Percentiles rank a stretch among this genome's conserved stretches.
These are phyloP conservation scores for Marasmius tenuissimus DNA, from an alignment of 1,284 basidiomycete species.

Conservation along the genomic window DNA sequence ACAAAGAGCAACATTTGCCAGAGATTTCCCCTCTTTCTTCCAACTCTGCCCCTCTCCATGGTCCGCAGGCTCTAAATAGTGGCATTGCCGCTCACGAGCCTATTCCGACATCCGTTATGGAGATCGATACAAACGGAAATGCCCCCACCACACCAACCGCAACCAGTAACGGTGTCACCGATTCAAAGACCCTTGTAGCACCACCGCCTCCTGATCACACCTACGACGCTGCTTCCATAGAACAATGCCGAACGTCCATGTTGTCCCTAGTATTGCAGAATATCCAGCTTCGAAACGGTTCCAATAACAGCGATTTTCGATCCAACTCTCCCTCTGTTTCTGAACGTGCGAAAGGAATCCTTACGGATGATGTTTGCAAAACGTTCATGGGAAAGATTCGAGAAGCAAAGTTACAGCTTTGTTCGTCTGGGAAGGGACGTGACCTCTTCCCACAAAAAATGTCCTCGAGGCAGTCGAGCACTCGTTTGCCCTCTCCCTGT, in stretches of 20 bases:
- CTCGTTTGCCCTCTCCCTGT: no score
- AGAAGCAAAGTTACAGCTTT: conserved; percentile 15
- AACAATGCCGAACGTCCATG: conserved; percentile 1
- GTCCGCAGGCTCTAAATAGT: no score
- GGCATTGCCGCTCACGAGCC: no score
- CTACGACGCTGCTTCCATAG: not conserved
- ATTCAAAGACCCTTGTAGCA: not conserved
- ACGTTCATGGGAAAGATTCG: conserved; percentile 18
- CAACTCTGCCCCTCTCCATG: no score
- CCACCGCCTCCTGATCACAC: not conserved
- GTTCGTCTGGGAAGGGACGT: not conserved
- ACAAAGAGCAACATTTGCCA: no score
- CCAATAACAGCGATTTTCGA: not conserved
- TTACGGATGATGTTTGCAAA: conserved; percentile 21
- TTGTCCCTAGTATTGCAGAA: conserved; percentile 10
- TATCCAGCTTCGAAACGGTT: not conserved
- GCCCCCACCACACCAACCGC: no score
- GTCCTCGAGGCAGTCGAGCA: not conserved
- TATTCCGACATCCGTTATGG: no score
- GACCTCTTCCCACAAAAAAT: not conserved
- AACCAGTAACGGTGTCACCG: not conserved
- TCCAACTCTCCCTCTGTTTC: not conserved
- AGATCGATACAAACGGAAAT: no score
- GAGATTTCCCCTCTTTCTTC: no score
- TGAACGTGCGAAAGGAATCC: conserved; percentile 12